Base-by-base conservation (phyloP, 208 protist species). In the Willaertia magna region DNA sequence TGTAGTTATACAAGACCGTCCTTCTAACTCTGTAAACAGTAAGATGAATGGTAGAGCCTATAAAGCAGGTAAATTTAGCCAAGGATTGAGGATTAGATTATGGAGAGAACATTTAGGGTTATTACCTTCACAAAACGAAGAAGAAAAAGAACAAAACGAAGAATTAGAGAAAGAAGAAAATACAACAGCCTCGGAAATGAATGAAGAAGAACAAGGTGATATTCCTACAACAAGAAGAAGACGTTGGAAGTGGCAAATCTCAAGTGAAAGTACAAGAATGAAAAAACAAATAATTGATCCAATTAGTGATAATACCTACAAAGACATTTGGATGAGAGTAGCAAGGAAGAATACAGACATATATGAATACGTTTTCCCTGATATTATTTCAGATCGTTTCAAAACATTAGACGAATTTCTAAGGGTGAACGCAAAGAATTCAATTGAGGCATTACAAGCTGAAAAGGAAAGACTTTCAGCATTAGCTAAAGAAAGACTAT, bases 51-150 rank as follows among this genome's bases (percentile, higher is more conserved):
- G 22, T 4, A 81, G n/a, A 18, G 4, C 4, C 26, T 30, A 51
- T 11, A 81, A 30, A 42, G 18, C 26, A 40, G 76, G 76, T 20
- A 51, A 51, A 20, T 84, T 84, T 84, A 47, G n/a, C 1, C 51
- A 61, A 9, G 44, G 30, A 22, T 22, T 84, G 3, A 52, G 79
- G 44, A 84, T 46, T 42, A 39, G 48, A 20, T 44, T 48, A 18
- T 84, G 79, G 79, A 84, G 47, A 84, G 47, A 84, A 43, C 79
- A 84, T 44, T 61, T 84, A n/a, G 79, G 79, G 0, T 43, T 81
- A 20, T 18, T 67, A 14, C 55, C 55, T 14, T 67, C 55, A 34
- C 55, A 67, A 67, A 76, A 76, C 18, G 67, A 76, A 11, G 16
- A 76, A 22, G 67, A 76, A 26, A 18, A 44, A 51, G 76, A 81